A percentile compares a stretch with the other conserved stretches of the same genome.
Evolutionary conservation across 768 basidiomycete species (phyloP).

Genomic region (Rhodotorula sphaerocarpa): DNA sequence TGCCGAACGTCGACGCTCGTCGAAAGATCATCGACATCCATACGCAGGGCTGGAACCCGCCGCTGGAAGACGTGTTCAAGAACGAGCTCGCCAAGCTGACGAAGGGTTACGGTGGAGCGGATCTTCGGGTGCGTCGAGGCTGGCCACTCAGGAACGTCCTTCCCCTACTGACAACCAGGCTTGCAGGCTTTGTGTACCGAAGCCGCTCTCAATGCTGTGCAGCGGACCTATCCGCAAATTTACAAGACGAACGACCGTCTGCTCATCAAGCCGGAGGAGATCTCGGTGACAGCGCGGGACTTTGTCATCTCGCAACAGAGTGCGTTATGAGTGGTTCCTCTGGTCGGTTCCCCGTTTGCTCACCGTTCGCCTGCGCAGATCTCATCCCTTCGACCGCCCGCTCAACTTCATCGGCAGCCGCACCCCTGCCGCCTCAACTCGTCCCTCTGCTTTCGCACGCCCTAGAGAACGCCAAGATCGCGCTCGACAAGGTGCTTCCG

Average conservation of each 20-base stretch:
- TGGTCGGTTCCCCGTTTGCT: too few species aligned
- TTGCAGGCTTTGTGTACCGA: slow-evolving; percentile 84
- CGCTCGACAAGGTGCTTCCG: slow-evolving; percentile 69
- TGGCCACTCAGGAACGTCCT: too few species aligned
- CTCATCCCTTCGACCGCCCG: slow-evolving; percentile 90
- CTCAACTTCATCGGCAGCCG: slow-evolving; percentile 75
- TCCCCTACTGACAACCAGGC: too few species aligned
- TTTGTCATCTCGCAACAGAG: slow-evolving; percentile 98
- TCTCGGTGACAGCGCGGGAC: slow-evolving; percentile 73
- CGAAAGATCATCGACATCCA: slow-evolving; percentile 84
- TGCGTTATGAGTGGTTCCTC: too few species aligned
- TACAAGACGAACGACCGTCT: slow-evolving; percentile 84
- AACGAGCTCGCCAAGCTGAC: slow-evolving; percentile 75
- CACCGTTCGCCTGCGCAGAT: slow-evolving; percentile 49
- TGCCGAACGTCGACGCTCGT: slow-evolving; percentile 74
- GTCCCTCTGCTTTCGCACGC: slow-evolving; percentile 63
- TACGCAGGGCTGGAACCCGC: slow-evolving; percentile 81
- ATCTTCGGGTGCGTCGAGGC: slow-evolving; percentile 72
- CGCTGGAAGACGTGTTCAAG: slow-evolving; percentile 53
- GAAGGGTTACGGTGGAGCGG: slow-evolving; percentile 96
- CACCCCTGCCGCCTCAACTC: slow-evolving; percentile 75
- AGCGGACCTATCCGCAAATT: slow-evolving; percentile 91
- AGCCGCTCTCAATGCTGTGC: slow-evolving; percentile 90
- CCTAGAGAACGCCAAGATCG: slow-evolving; percentile 62
- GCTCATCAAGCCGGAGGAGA: slow-evolving; percentile 72